Base-by-base conservation (phyloP, 495 filamentous ascomycete genomes). In the Filosporella fistucella region DNA sequence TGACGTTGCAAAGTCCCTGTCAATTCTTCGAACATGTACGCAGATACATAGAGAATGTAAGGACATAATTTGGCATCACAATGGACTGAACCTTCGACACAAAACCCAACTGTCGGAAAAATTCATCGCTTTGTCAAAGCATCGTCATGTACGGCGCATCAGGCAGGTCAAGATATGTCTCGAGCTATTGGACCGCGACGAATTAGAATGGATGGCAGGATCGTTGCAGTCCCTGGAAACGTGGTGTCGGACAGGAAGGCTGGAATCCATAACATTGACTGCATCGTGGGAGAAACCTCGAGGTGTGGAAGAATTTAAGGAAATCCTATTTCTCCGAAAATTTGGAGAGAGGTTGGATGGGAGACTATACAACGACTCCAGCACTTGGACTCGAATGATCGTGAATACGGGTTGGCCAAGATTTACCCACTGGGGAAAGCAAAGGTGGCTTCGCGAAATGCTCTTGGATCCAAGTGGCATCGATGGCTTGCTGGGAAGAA, bases 1-100 rank as follows among this genome's bases (percentile, higher is more conserved):
- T 9, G 56, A 59, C 14, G 40, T 55, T 20, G 48, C 52, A n/a
- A 32, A 42, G 0, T 59, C 56, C n/a, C 45, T 59, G 13, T 52
- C 47, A 1, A 20, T 59, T 18, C 45, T 59, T 6, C 51, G 56
- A 26, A 55, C 52, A 10, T 59, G 52, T 42, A 52, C 47, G 24
- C 56, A 55, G 33, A 44, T 59, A 9, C 48, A 49, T 11, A 13
- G 52, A 14, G 56, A 59, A 47, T 59, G 56, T 36, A 59, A 59
- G 28, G 56, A 59, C 8, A 55, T 55, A 4, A 55, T 59, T 9
- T 59, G 56, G 56, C 18, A 11, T 3, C 51, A 59, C 23, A 52
- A 49, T 20, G 48, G 49, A 2, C 48, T 59, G 1, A 26, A 21
- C 4, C 34, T 59, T 9, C 51, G 42, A 22, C 44, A 52, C 11